Evolutionary conservation across 768 basidiomycete genomes (phyloP).

Genomic region (Lentinula lateritia): DNA sequence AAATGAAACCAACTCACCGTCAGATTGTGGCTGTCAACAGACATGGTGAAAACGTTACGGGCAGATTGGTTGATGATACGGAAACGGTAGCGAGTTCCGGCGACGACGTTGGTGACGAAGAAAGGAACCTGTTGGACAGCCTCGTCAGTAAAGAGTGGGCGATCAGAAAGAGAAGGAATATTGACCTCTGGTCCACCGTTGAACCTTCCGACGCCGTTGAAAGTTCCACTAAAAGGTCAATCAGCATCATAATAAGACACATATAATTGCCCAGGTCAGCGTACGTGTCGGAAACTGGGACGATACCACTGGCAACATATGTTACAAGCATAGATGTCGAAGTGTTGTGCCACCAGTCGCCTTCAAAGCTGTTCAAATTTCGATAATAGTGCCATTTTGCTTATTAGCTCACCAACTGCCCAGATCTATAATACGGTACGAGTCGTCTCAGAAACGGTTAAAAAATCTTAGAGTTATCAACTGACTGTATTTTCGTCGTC

Average conservation of each 20-base stretch:
- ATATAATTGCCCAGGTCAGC: conserved; percentile 13
- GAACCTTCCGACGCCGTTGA: conserved; percentile 23
- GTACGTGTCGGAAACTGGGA: conserved; percentile 29
- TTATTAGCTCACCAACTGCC: conserved; percentile 9
- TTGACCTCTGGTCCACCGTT: conserved; percentile 31
- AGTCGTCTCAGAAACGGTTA: neutral
- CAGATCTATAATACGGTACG: neutral
- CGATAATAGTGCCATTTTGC: conserved; percentile 16
- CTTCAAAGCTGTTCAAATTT: neutral
- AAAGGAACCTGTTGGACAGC: conserved; percentile 31
- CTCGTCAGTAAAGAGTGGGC: conserved; percentile 13
- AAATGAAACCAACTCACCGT: conserved; percentile 18
- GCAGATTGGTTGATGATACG: conserved; percentile 40
- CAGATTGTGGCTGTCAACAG: conserved; percentile 30
- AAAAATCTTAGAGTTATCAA: neutral
- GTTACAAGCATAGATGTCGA: conserved; percentile 19
- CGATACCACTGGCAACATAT: conserved; percentile 16
- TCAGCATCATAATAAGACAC: neutral
- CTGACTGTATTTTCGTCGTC: conserved; percentile 11
- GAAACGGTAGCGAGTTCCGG: conserved; percentile 35
- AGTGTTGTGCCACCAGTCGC: conserved; percentile 38
- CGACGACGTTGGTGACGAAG: conserved; percentile 26
- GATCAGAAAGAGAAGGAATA: neutral
- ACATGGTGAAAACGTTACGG: conserved; percentile 31
- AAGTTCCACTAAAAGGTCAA: neutral